These are phyloP conservation scores for Zhuliangozyma blackwelliae DNA, from an alignment of 1,139 yeast genomes.

Conservation along the genomic window DNA sequence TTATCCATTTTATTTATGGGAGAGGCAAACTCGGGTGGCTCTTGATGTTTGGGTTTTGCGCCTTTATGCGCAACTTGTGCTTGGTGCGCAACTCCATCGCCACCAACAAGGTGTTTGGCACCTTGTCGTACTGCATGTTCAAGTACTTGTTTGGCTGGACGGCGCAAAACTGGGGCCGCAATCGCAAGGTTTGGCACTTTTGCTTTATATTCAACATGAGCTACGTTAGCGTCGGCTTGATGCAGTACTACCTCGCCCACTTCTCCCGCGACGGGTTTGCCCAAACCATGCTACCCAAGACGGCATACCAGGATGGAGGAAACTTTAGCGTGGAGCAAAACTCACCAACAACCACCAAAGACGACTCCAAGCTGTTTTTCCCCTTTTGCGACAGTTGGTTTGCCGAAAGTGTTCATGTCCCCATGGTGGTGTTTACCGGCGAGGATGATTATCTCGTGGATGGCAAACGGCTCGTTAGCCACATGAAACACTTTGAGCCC, in stretches of 20 bases:
- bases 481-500: slow-evolving; percentile 50
- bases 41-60: slow-evolving; percentile 54
- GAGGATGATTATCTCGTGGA: slow-evolving; percentile 64
- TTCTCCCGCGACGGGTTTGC: slow-evolving; percentile 39
- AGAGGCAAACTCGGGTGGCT: slow-evolving; percentile 35
- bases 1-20: slow-evolving; percentile 53
- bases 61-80: slow-evolving; percentile 60
- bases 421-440: slow-evolving; percentile 60
- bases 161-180: slow-evolving; percentile 64
- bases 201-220: slow-evolving; percentile 87
- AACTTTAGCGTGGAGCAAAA: slow-evolving; percentile 16
- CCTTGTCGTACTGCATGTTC: slow-evolving; percentile 71
- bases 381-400: slow-evolving; percentile 57
- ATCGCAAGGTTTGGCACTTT: slow-evolving; percentile 56
- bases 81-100: slow-evolving; percentile 42
- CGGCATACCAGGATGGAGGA: slow-evolving; percentile 28
- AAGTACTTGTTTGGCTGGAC: slow-evolving; percentile 84
- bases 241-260: slow-evolving; percentile 85
- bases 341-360: slow-evolving; percentile 2
- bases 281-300: slow-evolving; percentile 32
- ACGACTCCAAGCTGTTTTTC: slow-evolving; percentile 50
- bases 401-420: slow-evolving; percentile 35
- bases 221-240: slow-evolving; percentile 69
- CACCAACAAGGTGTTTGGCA: slow-evolving; percentile 50
- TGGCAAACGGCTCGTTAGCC: slow-evolving; percentile 50